Base-by-base conservation (phyloP, 73 alveolate species). In the Symbiodinium pilosum region DNA sequence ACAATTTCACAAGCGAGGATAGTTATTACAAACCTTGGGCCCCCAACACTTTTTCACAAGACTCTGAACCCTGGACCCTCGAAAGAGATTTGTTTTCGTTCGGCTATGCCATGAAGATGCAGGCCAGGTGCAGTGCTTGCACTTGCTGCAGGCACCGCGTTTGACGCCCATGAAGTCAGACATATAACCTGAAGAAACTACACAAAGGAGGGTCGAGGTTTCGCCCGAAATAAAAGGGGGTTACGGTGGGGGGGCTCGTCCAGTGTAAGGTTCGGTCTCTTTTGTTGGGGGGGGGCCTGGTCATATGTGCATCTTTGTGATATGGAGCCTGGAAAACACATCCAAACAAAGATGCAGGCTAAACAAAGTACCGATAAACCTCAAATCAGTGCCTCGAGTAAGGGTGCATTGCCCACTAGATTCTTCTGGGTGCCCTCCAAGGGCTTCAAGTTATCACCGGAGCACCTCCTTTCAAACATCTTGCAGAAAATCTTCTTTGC, bases 151-250 rank as follows among this genome's bases (percentile, higher is more conserved):
- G 43, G 87, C 87, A 30, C 95, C 95, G 47, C 95, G 86, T 87
- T 89, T 89, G 75, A 89, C 95, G 9, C 95, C 95, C 95, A 89
- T 89, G 51, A 89, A 89, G 87, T 89, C 95, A 42, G 95, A 69
- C 95, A 89, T 89, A 87, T 89, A 89, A 41, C 95, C 95, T 89
- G 16, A 30, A 30, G 51, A 86, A 47, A n/a, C n/a, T n/a, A n/a
- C n/a, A n/a, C n/a, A n/a, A 34, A 77, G 21, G 16, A 2, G 16
- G 26, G 87, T 18, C 87, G 34, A 30, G 20, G 32, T 56, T 56
- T 52, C 71, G 84, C 8, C 84, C 12, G n/a, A 24, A 71, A 71
- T 41, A 71, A 28, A 1, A 41, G 38, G n/a, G n/a, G n/a, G n/a
- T 38, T 42, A 54, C 73, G 73, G 64, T 54, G 34, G 3, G 73